These are phyloP conservation scores for Globisporangium canariense DNA, from an alignment of 352 stramenopile genomes.

Conservation along the genomic window DNA sequence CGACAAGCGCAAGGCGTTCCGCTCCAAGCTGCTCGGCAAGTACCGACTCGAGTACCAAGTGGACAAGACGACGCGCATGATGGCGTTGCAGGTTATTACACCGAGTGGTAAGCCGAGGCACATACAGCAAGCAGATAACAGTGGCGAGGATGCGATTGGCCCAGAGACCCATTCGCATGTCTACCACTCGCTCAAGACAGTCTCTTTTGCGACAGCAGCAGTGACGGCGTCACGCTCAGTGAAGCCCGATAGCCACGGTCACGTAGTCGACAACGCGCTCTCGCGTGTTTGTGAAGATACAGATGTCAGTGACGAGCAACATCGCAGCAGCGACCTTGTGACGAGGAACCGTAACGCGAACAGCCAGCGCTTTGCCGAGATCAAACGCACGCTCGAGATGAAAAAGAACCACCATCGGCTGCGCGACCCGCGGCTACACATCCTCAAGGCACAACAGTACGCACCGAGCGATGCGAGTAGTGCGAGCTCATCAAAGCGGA, in stretches of 20 bases:
- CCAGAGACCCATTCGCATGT: conserved; percentile 18
- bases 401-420: conserved; percentile 22
- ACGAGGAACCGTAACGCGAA: conserved; percentile 30
- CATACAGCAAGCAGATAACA: not conserved
- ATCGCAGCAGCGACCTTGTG: no score
- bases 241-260: conserved; percentile 16
- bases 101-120: not conserved
- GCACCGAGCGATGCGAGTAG: not conserved
- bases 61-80: conserved; percentile 48
- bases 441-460: conserved; percentile 40
- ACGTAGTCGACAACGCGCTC: not conserved
- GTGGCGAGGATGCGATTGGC: conserved; percentile 1
- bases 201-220: conserved; percentile 4
- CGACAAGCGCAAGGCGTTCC: conserved; percentile 30
- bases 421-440: conserved; percentile 41
- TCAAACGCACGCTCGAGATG: conserved; percentile 35
- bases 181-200: conserved; percentile 19
- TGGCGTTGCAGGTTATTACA: conserved; percentile 22
- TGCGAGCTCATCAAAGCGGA: not conserved
- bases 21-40: conserved; percentile 48
- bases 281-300: not conserved
- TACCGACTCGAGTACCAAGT: conserved; percentile 55
- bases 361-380: conserved; percentile 33
- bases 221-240: conserved; percentile 3
- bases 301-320: conserved; percentile 2